These are phyloP conservation scores for Thalassiosira sp. DNA, from an alignment of 352 stramenopile genomes.

Conservation along the genomic window DNA sequence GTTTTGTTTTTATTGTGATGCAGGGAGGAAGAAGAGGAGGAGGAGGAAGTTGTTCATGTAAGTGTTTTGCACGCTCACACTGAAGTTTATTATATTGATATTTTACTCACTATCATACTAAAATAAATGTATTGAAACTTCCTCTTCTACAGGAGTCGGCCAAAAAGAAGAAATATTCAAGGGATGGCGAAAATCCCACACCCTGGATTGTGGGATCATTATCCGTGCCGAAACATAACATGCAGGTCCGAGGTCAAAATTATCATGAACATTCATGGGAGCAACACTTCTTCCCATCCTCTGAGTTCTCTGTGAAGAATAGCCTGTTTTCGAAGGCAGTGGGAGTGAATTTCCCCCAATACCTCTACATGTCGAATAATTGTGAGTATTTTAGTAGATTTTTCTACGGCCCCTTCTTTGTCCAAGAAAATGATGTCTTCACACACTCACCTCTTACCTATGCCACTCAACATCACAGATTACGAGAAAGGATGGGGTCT, in stretches of 20 bases:
- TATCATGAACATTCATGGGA: conserved; percentile 68
- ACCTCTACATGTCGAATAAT: conserved; percentile 76
- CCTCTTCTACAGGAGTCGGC: conserved; percentile 77
- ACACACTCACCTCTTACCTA: not conserved
- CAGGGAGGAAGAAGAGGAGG: conserved; percentile 86
- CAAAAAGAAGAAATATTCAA: conserved; percentile 89
- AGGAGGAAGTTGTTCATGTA: conserved; percentile 86
- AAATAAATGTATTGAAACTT: not conserved
- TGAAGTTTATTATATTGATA: not conserved
- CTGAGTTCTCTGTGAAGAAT: conserved; percentile 86
- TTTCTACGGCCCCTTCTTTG: too few species aligned
- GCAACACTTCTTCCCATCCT: conserved; percentile 83
- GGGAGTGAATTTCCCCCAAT: conserved; percentile 78
- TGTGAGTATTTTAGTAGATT: conserved; percentile 10
- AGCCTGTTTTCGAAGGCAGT: conserved; percentile 81
- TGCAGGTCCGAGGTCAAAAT: conserved; percentile 38
- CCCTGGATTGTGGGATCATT: conserved; percentile 85
- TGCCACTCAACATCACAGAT: conserved; percentile 78
- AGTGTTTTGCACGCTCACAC: not conserved
- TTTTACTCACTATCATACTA: not conserved
- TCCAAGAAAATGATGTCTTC: too few species aligned
- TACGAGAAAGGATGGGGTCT: conserved; percentile 87
- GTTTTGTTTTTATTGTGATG: not conserved
- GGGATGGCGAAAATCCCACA: conserved; percentile 88
- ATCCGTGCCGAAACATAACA: conserved; percentile 58